Conservation (phyloP, 164 flowering plant species). For the Paratinospora sagittata region DNA sequence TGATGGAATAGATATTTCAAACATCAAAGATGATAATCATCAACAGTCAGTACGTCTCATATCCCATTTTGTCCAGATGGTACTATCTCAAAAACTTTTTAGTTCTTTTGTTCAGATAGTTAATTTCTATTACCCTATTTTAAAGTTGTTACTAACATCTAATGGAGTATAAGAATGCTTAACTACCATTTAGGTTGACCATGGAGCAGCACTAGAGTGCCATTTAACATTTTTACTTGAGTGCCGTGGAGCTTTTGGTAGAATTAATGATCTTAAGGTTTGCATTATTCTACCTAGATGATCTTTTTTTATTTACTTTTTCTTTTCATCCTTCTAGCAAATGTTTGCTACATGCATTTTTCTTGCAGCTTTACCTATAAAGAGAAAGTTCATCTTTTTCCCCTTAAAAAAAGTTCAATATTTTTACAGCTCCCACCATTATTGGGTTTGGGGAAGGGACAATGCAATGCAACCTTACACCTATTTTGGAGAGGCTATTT, state of each 20-base stretch:
- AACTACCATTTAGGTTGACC: slow-evolving; percentile 57
- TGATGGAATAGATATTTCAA: slow-evolving; percentile 42
- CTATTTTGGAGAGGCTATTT: too few species aligned
- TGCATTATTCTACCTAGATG: not conserved
- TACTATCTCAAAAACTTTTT: slow-evolving; percentile 20
- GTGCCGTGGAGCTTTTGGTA: slow-evolving; percentile 74
- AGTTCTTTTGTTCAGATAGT: not conserved
- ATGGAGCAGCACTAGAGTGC: slow-evolving; percentile 55
- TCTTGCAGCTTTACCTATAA: too few species aligned
- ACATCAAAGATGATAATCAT: slow-evolving; percentile 38
- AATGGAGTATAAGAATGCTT: slow-evolving; percentile 6
- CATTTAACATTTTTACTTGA: slow-evolving; percentile 72
- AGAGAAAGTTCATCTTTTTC: too few species aligned
- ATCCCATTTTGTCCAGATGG: slow-evolving; percentile 62
- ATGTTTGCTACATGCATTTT: not conserved
- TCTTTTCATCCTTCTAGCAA: not conserved
- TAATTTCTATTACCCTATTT: slow-evolving; percentile 6
- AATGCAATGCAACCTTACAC: too few species aligned
- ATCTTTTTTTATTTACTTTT: too few species aligned
- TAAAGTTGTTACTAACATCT: slow-evolving; percentile 4
- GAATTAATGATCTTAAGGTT: slow-evolving; percentile 67
- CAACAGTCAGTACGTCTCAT: slow-evolving; percentile 52
- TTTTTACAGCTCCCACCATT: too few species aligned
- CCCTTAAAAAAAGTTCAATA: too few species aligned
- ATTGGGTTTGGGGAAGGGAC: too few species aligned